Percentiles rank a stretch among this genome's conserved stretches.
Conservation (phyloP, 352 stramenopile genomes). For the Halophytophthora polymorphica region DNA sequence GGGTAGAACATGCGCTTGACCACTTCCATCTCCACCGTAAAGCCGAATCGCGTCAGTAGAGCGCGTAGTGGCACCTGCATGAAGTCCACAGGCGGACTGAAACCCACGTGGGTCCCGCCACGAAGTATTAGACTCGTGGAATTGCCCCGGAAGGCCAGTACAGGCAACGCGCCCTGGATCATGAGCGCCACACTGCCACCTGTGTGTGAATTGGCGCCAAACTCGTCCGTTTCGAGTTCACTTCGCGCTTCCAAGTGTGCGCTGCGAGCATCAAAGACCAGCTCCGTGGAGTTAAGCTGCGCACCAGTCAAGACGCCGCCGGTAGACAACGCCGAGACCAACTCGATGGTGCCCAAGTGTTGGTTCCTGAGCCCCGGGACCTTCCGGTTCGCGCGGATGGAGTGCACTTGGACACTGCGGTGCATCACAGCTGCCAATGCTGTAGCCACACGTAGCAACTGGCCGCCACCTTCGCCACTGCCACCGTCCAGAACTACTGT, state of each 20-base stretch:
- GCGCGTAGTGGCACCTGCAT: slow-evolving; percentile 40
- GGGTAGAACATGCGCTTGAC: slow-evolving; percentile 49
- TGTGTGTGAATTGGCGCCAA: slow-evolving; percentile 40
- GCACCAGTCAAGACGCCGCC: slow-evolving; percentile 30
- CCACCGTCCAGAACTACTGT: slow-evolving; percentile 46
- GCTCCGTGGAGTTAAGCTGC: slow-evolving; percentile 43
- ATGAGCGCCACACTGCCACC: slow-evolving; percentile 62
- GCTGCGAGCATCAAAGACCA: slow-evolving; percentile 31
- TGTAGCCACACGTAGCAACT: slow-evolving; percentile 84
- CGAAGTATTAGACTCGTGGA: slow-evolving; percentile 31
- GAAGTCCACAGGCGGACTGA: slow-evolving; percentile 65
- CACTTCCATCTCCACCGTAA: slow-evolving; percentile 30
- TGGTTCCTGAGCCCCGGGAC: slow-evolving; percentile 77
- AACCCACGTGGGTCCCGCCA: slow-evolving; percentile 59
- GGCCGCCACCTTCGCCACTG: slow-evolving; percentile 83
- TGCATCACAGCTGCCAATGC: slow-evolving; percentile 63
- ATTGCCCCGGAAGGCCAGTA: slow-evolving; percentile 32
- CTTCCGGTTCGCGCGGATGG: slow-evolving; percentile 71
- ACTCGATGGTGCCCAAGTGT: slow-evolving; percentile 75
- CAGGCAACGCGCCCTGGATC: slow-evolving; percentile 57
- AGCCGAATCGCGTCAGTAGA: slow-evolving; percentile 46
- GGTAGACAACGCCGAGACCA: slow-evolving; percentile 37
- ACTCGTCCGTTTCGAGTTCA: slow-evolving; percentile 1
- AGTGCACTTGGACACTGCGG: slow-evolving; percentile 61
- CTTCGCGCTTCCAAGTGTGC: slow-evolving; percentile 7